Evolutionary conservation across 2,329 filamentous ascomycete genomes (phyloP), one percentile per base, ranked within the genome.

Genomic region (Colletotrichum sp.): DNA sequence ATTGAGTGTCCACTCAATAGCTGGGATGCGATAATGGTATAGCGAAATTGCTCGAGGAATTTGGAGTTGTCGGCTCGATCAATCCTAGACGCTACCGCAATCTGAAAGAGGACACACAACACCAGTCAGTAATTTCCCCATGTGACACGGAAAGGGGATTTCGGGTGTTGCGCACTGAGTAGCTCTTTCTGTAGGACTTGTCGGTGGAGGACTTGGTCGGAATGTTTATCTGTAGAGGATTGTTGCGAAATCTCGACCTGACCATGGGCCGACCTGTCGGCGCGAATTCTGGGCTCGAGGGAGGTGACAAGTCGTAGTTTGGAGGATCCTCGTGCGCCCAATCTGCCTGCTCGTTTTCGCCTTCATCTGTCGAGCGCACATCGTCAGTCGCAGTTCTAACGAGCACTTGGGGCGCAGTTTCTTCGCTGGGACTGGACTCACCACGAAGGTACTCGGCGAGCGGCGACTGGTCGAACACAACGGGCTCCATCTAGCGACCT

Each of bases 31-130:
- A 98, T 94, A 78, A 98, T 95, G 26, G 95, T 94, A 85, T 98
- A 98, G 78, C 96, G 94, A 81, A 98, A 98, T 82, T 96, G 94
- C 85, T 98, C 96, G 75, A 98, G 90, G 81, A 98, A 98, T 79
- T 93, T 93, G 79, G 93, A 90, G 82, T 96, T 98, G 80, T 98
- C 96, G 79, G 91, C 92, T 78, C 93, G 90, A 71, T 95, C 93
- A 77, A 98, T 90, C 77, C 92, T 91, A 55, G 93, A 93, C 78
- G 94, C 94, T 74, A 96, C 90, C 12, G 91, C 93, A 80, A 90
- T 90, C 93, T 95, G 81, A 48, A 69, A 79, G 62, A 68, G 64
- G 59, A 64, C 24, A 55, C 64, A 65, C 28, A 70, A 36, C 68
- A 63, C 24, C 63, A 78, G 83, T 76, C 60, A 79, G 78, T 65